Conservation (phyloP, 2,329 filamentous ascomycete species). For the Amauroascus niger region DNA sequence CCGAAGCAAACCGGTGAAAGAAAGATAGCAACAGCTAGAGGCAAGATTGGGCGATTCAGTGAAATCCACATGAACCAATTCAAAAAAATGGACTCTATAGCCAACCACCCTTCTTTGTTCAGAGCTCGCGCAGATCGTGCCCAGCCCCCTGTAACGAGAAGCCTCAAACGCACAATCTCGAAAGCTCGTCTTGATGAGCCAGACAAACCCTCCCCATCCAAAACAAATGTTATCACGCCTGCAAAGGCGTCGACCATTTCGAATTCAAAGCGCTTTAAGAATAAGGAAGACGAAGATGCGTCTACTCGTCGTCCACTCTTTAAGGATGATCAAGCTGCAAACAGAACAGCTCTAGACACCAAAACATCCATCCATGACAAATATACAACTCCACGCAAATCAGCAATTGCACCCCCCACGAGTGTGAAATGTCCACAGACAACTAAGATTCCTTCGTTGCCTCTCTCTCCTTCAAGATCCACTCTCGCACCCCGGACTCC, state of each 20-base stretch:
- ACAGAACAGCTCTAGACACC: constrained; percentile 27
- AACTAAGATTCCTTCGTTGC: constrained; percentile 46
- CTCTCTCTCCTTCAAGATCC: constrained; percentile 45
- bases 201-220: constrained; percentile 38
- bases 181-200: constrained; percentile 58
- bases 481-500: constrained; percentile 37
- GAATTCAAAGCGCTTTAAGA: constrained; percentile 59
- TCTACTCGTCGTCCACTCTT: constrained; percentile 46
- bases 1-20: constrained; percentile 44
- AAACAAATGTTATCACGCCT: constrained; percentile 18
- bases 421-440: constrained; percentile 47
- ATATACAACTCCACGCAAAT: constrained; percentile 68
- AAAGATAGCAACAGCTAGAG: constrained; percentile 70
- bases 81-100: constrained; percentile 97
- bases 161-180: constrained; percentile 45
- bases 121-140: constrained; percentile 40
- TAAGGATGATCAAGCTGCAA: constrained; percentile 19
- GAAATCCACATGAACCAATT: constrained; percentile 79
- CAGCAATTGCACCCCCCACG: constrained; percentile 55
- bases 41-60: constrained; percentile 69
- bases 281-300: constrained; percentile 57
- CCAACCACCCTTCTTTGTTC: constrained; percentile 69
- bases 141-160: constrained; percentile 31
- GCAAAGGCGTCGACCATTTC: constrained; percentile 2
- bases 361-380: constrained; percentile 43